phyloP scores from a whole-genome alignment of 176 grass and related monocot species.

The Oryza officinalis region DNA sequence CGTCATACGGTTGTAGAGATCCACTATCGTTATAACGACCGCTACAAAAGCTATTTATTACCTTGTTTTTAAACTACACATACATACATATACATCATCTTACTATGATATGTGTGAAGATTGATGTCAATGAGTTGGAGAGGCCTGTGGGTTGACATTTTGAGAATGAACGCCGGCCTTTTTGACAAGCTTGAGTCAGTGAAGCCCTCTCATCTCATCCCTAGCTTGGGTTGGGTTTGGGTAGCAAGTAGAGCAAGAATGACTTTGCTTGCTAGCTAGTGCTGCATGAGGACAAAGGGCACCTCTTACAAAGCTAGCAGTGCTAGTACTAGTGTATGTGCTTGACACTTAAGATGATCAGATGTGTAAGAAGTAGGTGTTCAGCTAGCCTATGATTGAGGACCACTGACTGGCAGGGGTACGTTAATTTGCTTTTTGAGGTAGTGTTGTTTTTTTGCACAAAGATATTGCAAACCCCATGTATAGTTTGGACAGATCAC shows the following conservation, averaged over 20 bases:
- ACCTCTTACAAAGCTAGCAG: conserved; percentile 35
- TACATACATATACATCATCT: neutral
- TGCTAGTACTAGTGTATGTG: conserved; percentile 16
- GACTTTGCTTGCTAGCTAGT: neutral
- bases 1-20: too few relatives aligned
- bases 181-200: neutral
- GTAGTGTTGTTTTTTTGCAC: conserved; percentile 38
- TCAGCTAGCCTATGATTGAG: conserved; percentile 41
- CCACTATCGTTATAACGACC: too few relatives aligned
- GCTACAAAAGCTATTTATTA: too few relatives aligned
- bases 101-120: neutral
- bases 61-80: too few relatives aligned
- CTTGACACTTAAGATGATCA: conserved; percentile 47
- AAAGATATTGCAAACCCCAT: conserved; percentile 9
- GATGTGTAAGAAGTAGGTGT: conserved; percentile 46
- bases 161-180: neutral
- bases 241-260: neutral
- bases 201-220: neutral
- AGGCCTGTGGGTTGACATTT: neutral
- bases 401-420: conserved; percentile 40
- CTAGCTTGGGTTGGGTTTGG: conserved; percentile 2
- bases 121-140: neutral
- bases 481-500: conserved; percentile 20
- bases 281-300: conserved; percentile 33
- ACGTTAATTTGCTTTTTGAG: conserved; percentile 46